Evolutionary conservation across 768 basidiomycete species (phyloP).

Genomic region (Lactifluus rugatus): DNA sequence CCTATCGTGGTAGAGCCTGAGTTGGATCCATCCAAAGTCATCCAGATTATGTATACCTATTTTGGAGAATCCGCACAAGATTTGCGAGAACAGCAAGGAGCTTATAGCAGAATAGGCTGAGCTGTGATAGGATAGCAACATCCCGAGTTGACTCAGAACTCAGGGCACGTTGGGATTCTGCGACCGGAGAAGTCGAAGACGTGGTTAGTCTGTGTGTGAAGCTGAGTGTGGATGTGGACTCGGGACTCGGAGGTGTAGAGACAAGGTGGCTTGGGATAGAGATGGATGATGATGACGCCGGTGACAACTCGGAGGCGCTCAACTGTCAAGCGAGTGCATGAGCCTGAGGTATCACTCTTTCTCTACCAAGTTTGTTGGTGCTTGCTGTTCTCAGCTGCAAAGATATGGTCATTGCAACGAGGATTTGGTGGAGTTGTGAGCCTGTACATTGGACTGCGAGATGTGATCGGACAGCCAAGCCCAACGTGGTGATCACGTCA

Average conservation of each 20-base stretch:
- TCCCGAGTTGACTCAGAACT: conserved; percentile 73
- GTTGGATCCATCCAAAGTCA: too few species aligned
- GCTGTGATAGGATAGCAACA: conserved; percentile 74
- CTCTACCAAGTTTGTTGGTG: too few species aligned
- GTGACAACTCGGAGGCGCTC: conserved; percentile 22
- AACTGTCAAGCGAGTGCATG: conserved; percentile 46
- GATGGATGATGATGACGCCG: conserved; percentile 26
- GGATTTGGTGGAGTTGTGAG: too few species aligned
- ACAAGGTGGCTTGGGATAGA: too few species aligned
- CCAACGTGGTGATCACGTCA: too few species aligned
- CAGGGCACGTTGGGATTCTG: conserved; percentile 62
- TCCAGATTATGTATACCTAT: too few species aligned
- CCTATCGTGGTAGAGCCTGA: too few species aligned
- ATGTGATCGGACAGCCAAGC: too few species aligned
- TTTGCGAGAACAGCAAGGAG: conserved; percentile 75
- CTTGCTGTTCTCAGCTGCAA: too few species aligned
- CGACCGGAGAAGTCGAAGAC: conserved; percentile 53
- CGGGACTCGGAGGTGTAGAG: conserved; percentile 31
- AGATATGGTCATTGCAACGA: too few species aligned
- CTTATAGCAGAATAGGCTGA: conserved; percentile 86
- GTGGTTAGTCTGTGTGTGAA: conserved; percentile 38
- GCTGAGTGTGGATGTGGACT: conserved; percentile 26
- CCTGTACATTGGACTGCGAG: too few species aligned
- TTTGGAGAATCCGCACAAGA: conserved; percentile 63
- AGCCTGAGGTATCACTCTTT: too few species aligned